Evolutionary conservation across 1,284 basidiomycete species (phyloP), one percentile per base, ranked within the genome.

Genomic region (Quambalaria eucalypti): DNA sequence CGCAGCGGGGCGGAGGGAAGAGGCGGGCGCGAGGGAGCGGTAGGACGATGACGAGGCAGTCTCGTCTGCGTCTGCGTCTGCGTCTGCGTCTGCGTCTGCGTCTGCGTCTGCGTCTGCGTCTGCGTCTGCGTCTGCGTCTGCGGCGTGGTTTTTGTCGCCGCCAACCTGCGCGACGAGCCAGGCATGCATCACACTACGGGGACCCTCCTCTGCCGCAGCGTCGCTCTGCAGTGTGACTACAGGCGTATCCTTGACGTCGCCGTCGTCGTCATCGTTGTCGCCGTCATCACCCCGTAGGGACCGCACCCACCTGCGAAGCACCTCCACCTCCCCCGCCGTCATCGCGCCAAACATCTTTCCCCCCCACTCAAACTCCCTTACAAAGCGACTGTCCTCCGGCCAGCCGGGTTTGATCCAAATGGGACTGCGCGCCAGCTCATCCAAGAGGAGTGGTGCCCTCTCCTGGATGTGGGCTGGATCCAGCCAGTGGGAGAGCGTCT

Each of bases 281-380:
- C 9, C 31, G 31, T 36, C 9, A 8, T n/a, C 9, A n/a, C 31
- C 9, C n/a, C 9, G 31, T 36, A 36, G n/a, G 31, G 9, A 8
- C 8, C n/a, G 8, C 21, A 46, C 42, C 42, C 42, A 46, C 16
- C 16, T 28, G 2, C 26, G 19, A 14, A 46, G 42, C 42, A 21
- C 42, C 12, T 46, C 19, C 2, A 46, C 42, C n/a, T 46, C 42
- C 2, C 25, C 16, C 14, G 19, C 42, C n/a, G 42, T 46, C 42
- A 46, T 46, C 14, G 42, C 42, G 42, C 42, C 42, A 26, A 46
- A 46, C 42, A 46, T 46, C 42, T 46, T 46, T 12, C 42, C 42
- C 16, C 42, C 42, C 42, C 42, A 46, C 19, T 46, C 42, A 23
- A 46, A 46, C 19, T 46, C 42, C 21, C 25, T 21, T 14, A 46